Percentiles rank a stretch among this genome's conserved stretches.
Evolutionary conservation across 2,329 filamentous ascomycete species (phyloP).

Genomic region (Leptographium galeiforme): DNA sequence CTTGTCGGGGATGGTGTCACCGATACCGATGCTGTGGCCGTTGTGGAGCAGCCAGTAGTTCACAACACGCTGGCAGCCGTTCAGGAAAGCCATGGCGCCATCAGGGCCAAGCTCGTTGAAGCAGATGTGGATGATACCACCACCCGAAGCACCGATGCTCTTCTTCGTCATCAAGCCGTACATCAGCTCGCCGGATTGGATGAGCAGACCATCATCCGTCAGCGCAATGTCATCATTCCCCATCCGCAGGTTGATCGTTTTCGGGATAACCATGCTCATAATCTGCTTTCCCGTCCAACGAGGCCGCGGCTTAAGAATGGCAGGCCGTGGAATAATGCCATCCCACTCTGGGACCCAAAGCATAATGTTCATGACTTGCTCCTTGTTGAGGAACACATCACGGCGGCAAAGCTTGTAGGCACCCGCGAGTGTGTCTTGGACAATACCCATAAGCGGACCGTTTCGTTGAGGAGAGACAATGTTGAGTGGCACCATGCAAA

Average conservation of each 20-base stretch:
- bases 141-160: conserved; percentile 75
- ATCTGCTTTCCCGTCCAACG: conserved; percentile 98
- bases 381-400: conserved; percentile 80
- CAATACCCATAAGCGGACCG: conserved; percentile 96
- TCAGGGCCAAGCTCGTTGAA: conserved; percentile 88
- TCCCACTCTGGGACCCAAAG: conserved; percentile 98
- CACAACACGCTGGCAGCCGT: conserved; percentile 84
- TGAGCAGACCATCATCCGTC: conserved; percentile 65
- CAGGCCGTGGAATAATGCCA: conserved; percentile 80
- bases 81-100: conserved; percentile 87
- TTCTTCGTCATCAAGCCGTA: conserved; percentile 91
- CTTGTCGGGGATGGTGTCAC: conserved; percentile 89
- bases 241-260: conserved; percentile 66
- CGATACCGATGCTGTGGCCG: conserved; percentile 95
- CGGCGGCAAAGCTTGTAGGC: conserved; percentile 93
- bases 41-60: conserved; percentile 96
- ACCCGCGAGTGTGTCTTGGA: conserved; percentile 92
- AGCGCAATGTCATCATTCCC: conserved; percentile 51
- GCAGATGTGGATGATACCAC: conserved; percentile 88
- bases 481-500: conserved; percentile 96
- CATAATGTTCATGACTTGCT: conserved; percentile 91
- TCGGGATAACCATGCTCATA: conserved; percentile 81
- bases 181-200: conserved; percentile 78
- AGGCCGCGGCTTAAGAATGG: conserved; percentile 84
- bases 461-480: conserved; percentile 98